Evolutionary conservation across 768 basidiomycete species (phyloP).

Genomic region (Saitozyma sp.): DNA sequence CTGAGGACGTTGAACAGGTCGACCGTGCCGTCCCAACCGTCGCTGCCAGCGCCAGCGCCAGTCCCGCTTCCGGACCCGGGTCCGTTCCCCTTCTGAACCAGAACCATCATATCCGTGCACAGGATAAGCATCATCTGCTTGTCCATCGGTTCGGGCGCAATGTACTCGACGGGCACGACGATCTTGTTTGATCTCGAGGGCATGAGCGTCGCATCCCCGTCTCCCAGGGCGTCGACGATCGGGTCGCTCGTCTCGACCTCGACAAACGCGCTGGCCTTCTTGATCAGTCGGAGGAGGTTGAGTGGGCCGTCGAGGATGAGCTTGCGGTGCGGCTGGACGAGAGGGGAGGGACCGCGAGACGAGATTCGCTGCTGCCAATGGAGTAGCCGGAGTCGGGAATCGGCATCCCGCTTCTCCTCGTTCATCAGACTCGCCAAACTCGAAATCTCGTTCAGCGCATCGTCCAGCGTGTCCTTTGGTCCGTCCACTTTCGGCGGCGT

Average conservation of each 20-base stretch:
- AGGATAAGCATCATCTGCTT: slow-evolving; percentile 36
- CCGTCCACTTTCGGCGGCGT: slow-evolving; percentile 78
- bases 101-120: slow-evolving; percentile 81
- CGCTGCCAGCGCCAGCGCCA: slow-evolving; percentile 57
- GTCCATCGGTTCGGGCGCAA: slow-evolving; percentile 75
- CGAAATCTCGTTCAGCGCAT: slow-evolving; percentile 82
- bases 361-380: slow-evolving; percentile 70
- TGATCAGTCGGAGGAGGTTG: slow-evolving; percentile 82
- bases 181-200: slow-evolving; percentile 57
- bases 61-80: neutral
- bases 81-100: slow-evolving; percentile 76
- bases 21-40: slow-evolving; percentile 70
- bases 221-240: neutral
- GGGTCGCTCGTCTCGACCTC: slow-evolving; percentile 58
- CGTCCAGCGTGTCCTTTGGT: slow-evolving; percentile 74
- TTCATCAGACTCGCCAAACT: slow-evolving; percentile 92
- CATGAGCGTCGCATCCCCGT: slow-evolving; percentile 49
- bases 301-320: slow-evolving; percentile 90
- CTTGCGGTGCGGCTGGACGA: slow-evolving; percentile 95
- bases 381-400: slow-evolving; percentile 85
- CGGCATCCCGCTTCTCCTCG: slow-evolving; percentile 93
- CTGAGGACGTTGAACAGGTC: slow-evolving; percentile 96
- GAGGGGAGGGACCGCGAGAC: slow-evolving; percentile 90
- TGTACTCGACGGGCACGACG: slow-evolving; percentile 83
- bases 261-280: slow-evolving; percentile 76